Evolutionary conservation across 345 rosid species (phyloP).

Genomic region (Lumnitzera racemosa): DNA sequence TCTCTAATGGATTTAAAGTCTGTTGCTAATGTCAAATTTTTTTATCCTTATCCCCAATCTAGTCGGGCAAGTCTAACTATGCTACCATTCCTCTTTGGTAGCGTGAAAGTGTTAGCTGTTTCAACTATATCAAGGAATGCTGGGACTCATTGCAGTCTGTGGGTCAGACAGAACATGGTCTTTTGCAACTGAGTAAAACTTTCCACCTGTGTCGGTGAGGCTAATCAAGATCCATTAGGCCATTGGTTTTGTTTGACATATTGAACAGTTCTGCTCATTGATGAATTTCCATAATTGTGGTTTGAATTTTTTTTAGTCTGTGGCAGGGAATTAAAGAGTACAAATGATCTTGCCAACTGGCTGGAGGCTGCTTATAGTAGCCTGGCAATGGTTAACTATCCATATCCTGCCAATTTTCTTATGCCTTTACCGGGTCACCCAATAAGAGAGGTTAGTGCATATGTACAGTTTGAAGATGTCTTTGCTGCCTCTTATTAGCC

Average conservation of each 20-base stretch:
- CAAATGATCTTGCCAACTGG: conserved; percentile 65
- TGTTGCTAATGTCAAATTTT: conserved; percentile 2
- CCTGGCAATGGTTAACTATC: conserved; percentile 93
- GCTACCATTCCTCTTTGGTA: conserved; percentile 10
- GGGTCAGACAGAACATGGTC: conserved; percentile 70
- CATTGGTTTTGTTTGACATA: neutral
- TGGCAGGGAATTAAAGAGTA: conserved; percentile 54
- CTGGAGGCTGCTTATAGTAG: conserved; percentile 77
- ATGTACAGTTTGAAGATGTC: neutral
- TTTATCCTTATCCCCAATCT: neutral
- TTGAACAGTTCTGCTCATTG: neutral
- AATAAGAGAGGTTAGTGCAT: conserved; percentile 66
- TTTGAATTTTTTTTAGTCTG: conserved; percentile 1
- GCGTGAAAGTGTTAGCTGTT: conserved; percentile 91
- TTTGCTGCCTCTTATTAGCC: neutral
- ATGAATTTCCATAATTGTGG: neutral
- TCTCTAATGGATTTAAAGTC: conserved; percentile 75
- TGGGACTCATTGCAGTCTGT: conserved; percentile 53
- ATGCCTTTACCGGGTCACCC: conserved; percentile 99
- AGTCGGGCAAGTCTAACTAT: neutral
- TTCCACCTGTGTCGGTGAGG: conserved; percentile 71
- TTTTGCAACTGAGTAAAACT: conserved; percentile 48
- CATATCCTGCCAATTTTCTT: conserved; percentile 68
- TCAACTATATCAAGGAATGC: conserved; percentile 62
- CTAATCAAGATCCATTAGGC: conserved; percentile 1